phyloP scores from a whole-genome alignment of 768 basidiomycete genomes.

The Tulasnella sp. region DNA sequence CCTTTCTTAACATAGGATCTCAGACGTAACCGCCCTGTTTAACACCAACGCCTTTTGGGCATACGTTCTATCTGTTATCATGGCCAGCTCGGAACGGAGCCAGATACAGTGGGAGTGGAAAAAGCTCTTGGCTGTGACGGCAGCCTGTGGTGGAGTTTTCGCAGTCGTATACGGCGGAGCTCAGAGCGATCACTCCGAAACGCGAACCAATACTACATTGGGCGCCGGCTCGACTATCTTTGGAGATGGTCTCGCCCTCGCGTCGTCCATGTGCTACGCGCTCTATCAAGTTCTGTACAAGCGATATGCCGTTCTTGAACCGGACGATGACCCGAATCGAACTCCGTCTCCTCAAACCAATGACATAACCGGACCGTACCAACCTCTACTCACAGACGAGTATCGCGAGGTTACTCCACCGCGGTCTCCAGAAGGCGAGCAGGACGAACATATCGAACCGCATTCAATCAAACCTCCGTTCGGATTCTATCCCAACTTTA shows the following conservation, averaged over 20 bases:
- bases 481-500: slow-evolving; percentile 14
- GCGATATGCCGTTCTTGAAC: slow-evolving; percentile 48
- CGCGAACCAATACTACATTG: background rate
- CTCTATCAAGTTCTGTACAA: slow-evolving; percentile 82
- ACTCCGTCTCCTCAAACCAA: background rate
- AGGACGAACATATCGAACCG: background rate
- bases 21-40: slow-evolving; percentile 74
- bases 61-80: slow-evolving; percentile 54
- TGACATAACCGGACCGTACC: background rate
- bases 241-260: slow-evolving; percentile 63
- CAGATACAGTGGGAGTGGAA: slow-evolving; percentile 42
- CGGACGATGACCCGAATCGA: background rate
- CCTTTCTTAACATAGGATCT: slow-evolving; percentile 38
- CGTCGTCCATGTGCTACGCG: slow-evolving; percentile 60
- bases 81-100: background rate
- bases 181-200: background rate
- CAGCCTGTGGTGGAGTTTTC: slow-evolving; percentile 73
- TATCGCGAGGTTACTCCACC: background rate
- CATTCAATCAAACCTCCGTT: slow-evolving; percentile 9
- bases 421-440: background rate
- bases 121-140: slow-evolving; percentile 55
- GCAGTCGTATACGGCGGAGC: slow-evolving; percentile 64
- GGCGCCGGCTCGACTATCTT: slow-evolving; percentile 19
- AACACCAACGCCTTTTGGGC: slow-evolving; percentile 89
- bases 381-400: background rate